These are phyloP conservation scores for Vitis hybrid DNA, from an alignment of 177 flowering plant genomes.

Conservation along the genomic window DNA sequence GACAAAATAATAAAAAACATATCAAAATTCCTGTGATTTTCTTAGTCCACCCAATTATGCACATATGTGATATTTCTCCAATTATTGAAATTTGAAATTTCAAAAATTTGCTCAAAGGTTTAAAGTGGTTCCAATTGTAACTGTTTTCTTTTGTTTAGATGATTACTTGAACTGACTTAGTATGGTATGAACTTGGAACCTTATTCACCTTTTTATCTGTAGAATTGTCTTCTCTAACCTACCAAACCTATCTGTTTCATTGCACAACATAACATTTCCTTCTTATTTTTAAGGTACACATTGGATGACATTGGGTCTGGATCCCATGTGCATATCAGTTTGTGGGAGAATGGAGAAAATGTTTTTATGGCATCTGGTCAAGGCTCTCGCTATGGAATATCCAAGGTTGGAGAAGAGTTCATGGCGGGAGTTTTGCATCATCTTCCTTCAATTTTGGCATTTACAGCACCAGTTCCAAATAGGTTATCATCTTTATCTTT, in stretches of 20 bases:
- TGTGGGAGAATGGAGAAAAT: slow-evolving; percentile 78
- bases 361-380: slow-evolving; percentile 70
- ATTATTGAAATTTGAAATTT: too few species aligned
- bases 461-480: slow-evolving; percentile 91
- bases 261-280: slow-evolving; percentile 3
- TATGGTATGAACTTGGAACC: too few species aligned
- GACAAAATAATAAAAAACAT: too few species aligned
- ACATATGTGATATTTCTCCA: too few species aligned
- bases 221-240: too few species aligned
- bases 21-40: too few species aligned
- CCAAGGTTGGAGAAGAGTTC: slow-evolving; percentile 74
- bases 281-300: slow-evolving; percentile 47
- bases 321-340: slow-evolving; percentile 90
- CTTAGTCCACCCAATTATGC: too few species aligned
- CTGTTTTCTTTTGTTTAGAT: too few species aligned
- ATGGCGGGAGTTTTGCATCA: slow-evolving; percentile 93
- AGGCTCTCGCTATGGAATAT: slow-evolving; percentile 69
- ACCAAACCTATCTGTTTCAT: background rate
- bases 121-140: too few species aligned
- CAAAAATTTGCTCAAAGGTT: too few species aligned
- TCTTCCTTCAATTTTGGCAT: slow-evolving; percentile 88
- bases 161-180: too few species aligned
- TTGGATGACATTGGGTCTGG: slow-evolving; percentile 90
- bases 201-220: too few species aligned
- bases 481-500: slow-evolving; percentile 44